Evolutionary conservation across 2,329 filamentous ascomycete species (phyloP).

Genomic region (Fusarium globosum): DNA sequence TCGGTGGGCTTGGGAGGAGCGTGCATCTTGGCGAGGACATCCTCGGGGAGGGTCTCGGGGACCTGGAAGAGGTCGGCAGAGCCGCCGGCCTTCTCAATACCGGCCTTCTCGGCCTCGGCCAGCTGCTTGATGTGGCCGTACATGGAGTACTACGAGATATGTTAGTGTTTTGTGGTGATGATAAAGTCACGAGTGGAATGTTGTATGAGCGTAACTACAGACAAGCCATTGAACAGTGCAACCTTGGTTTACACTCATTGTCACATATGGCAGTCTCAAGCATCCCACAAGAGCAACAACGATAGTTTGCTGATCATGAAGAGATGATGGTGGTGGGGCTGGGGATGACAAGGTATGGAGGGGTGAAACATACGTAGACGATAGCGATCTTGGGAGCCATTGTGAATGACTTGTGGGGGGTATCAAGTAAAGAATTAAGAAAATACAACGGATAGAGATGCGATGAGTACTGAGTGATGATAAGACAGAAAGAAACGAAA

Average conservation of each 20-base stretch:
- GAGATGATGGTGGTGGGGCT: slow-evolving; percentile 3
- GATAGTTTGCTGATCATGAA: neutral
- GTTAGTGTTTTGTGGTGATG: slow-evolving; percentile 15
- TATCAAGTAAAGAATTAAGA: slow-evolving; percentile 23
- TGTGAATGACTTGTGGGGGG: slow-evolving; percentile 48
- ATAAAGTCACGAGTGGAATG: neutral
- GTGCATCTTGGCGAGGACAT: slow-evolving; percentile 91
- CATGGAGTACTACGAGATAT: slow-evolving; percentile 80
- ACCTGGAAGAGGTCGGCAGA: slow-evolving; percentile 86
- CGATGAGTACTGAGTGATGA: neutral
- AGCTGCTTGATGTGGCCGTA: slow-evolving; percentile 89
- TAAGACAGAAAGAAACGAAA: neutral
- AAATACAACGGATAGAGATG: slow-evolving; percentile 1
- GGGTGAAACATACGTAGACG: slow-evolving; percentile 75
- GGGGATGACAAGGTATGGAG: slow-evolving; percentile 4
- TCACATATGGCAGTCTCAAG: neutral
- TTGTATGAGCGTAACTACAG: neutral
- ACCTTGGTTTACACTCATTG: neutral
- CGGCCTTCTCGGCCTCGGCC: slow-evolving; percentile 90
- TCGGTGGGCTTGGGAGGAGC: slow-evolving; percentile 79
- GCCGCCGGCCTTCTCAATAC: slow-evolving; percentile 89
- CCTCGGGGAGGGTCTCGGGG: slow-evolving; percentile 84
- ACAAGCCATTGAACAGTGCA: neutral
- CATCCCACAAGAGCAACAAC: slow-evolving; percentile 1
- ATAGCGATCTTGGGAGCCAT: slow-evolving; percentile 96